Evolutionary conservation across 2,329 filamentous ascomycete genomes (phyloP), one percentile per base, ranked within the genome.

Genomic region (Hirsutella thompsonii): DNA sequence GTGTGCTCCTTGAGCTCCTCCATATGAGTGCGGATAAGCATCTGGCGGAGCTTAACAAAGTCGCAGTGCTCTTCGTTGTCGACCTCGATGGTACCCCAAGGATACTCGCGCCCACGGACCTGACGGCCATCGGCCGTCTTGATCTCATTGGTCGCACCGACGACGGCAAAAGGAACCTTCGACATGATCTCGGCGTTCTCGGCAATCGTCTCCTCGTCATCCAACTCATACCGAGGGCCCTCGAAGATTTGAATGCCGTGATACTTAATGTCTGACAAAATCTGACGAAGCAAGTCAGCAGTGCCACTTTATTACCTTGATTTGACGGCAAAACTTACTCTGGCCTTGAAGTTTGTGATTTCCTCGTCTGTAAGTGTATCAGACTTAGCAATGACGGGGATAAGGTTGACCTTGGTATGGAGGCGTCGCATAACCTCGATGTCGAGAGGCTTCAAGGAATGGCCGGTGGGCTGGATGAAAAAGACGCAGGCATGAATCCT

Each of bases 111-210:
- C 49, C 92, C 92, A 55, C 92, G 88, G 53, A 96, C 89, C 67
- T 92, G 92, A 62, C 90, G 88, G 46, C 92, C 92, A 60, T 96
- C 90, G 44, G 85, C 74, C 47, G 83, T 92, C 49, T 80, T 81
- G 54, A 98, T 88, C 68, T 98, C 92, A 54, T 85, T 81, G 64
- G 94, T 96, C 53, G 92, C 90, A 69, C 92, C 92, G 48, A 98
- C 92, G 52, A 98, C 88, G 40, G 92, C 92, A 56, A 98, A 98
- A 33, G 92, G 92, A 44, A 98, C 90, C 77, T 96, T 96, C 62
- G 90, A 95, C 88, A 98, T 92, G 65, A 98, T 98, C 72, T 98
- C 92, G 65, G 94, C 92, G 76, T 98, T 98, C 76, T 98, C 92
- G 20, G 92, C 92, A 62, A 98, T 95, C 30, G 92, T 98, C 76